Evolutionary conservation across 805 yeast species (phyloP).

Genomic region (Kockiozyma suomiensis): DNA sequence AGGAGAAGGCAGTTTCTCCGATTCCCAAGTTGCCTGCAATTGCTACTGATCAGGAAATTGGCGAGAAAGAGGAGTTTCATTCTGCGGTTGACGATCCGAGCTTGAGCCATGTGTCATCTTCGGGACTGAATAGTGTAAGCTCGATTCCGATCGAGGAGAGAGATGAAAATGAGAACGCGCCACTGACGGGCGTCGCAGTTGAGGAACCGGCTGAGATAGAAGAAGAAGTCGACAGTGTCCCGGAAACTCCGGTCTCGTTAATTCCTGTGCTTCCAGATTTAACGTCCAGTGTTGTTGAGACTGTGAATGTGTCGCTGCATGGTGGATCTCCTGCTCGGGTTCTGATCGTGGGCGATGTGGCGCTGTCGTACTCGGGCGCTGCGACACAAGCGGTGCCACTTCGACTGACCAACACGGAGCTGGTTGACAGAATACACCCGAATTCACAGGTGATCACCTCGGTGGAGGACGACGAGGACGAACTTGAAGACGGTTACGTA

Average conservation of each 20-base stretch:
- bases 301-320: constrained; percentile 69
- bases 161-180: not conserved
- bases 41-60: not conserved
- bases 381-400: constrained; percentile 44
- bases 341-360: constrained; percentile 81
- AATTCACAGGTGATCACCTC: constrained; percentile 58
- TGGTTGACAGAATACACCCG: constrained; percentile 51
- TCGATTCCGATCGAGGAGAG: not conserved
- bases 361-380: constrained; percentile 63
- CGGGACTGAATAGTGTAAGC: not conserved
- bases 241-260: constrained; percentile 54
- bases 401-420: constrained; percentile 48
- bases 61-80: not conserved
- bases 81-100: not conserved
- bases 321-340: constrained; percentile 65
- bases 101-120: not conserved
- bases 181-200: not conserved
- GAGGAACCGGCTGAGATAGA: not conserved
- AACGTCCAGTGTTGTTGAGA: constrained; percentile 84
- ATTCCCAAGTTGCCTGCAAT: not conserved
- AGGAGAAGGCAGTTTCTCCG: not conserved
- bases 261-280: constrained; percentile 59
- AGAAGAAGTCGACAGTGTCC: constrained; percentile 5
- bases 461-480: constrained; percentile 42
- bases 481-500: constrained; percentile 24